These are phyloP conservation scores for Ceratocystis huliohia DNA, from an alignment of 2,329 filamentous ascomycete species.

Conservation along the genomic window DNA sequence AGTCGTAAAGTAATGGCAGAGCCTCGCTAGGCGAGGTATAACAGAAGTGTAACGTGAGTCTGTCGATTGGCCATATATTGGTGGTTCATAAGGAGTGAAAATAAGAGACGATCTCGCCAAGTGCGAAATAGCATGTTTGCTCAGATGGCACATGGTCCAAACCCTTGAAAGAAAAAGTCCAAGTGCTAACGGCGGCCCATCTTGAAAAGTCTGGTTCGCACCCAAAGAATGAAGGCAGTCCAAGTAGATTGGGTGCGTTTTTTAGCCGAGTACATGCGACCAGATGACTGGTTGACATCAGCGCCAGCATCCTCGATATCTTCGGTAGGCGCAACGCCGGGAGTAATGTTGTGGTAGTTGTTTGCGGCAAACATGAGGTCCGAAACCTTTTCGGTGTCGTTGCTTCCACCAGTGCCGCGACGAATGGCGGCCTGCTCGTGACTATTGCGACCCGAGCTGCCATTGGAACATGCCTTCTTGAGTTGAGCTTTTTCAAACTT, in stretches of 20 bases:
- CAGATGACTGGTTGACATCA: slow-evolving; percentile 30
- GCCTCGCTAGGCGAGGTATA: neutral
- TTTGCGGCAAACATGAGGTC: slow-evolving; percentile 32
- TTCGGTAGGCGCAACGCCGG: slow-evolving; percentile 26
- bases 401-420: slow-evolving; percentile 25
- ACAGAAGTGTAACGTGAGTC: neutral
- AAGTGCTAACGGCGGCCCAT: slow-evolving; percentile 29
- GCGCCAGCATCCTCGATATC: slow-evolving; percentile 32
- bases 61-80: neutral
- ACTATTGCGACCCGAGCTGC: slow-evolving; percentile 22
- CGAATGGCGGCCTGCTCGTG: slow-evolving; percentile 14
- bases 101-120: neutral
- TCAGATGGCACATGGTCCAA: neutral
- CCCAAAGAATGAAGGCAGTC: slow-evolving; percentile 52
- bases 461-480: slow-evolving; percentile 32
- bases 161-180: slow-evolving; percentile 5
- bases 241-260: slow-evolving; percentile 49
- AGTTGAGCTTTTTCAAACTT: slow-evolving; percentile 37
- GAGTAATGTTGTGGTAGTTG: slow-evolving; percentile 35
- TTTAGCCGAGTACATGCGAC: slow-evolving; percentile 40
- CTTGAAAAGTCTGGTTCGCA: slow-evolving; percentile 41
- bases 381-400: slow-evolving; percentile 31
- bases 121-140: neutral
- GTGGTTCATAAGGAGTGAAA: neutral
- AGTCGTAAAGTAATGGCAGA: slow-evolving; percentile 5